Conservation (phyloP, 495 filamentous ascomycete genomes). For the Staphylotrichum longicolle region DNA sequence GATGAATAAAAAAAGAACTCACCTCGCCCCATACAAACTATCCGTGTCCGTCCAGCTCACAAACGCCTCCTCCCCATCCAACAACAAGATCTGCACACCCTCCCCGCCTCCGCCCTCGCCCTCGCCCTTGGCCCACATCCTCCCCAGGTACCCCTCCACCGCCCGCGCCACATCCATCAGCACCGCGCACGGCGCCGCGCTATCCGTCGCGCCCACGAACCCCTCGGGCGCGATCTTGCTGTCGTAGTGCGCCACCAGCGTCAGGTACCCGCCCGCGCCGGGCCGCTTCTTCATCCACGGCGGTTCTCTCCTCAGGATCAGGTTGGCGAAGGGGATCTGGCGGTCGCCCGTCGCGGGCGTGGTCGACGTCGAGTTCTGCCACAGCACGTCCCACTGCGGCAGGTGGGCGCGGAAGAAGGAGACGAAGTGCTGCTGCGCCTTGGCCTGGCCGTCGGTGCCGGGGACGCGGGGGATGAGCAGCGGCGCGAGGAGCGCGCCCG, state of each 20-base stretch:
- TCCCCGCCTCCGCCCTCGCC: conserved; percentile 36
- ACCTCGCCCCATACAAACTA: conserved; percentile 77
- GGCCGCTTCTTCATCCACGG: conserved; percentile 59
- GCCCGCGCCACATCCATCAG: conserved; percentile 62
- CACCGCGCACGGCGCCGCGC: conserved; percentile 84
- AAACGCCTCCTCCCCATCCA: conserved; percentile 93
- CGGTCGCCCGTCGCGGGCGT: conserved; percentile 65
- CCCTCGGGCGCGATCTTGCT: conserved; percentile 70
- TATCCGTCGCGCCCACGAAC: conserved; percentile 87
- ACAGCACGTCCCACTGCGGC: conserved; percentile 72
- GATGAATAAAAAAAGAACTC: conserved; percentile 7
- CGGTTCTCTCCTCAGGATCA: conserved; percentile 77
- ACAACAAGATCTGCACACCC: conserved; percentile 79
- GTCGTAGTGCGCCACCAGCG: conserved; percentile 94
- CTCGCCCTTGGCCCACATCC: conserved; percentile 39
- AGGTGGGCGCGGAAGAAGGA: conserved; percentile 68
- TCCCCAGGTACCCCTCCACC: conserved; percentile 42
- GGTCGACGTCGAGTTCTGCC: conserved; percentile 75
- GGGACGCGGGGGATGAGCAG: conserved; percentile 81
- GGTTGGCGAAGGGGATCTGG: conserved; percentile 74
- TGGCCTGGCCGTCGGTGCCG: conserved; percentile 66
- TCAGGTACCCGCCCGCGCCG: conserved; percentile 69
- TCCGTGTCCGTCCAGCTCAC: conserved; percentile 69
- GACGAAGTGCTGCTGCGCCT: conserved; percentile 72
- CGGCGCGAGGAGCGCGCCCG: conserved; percentile 67